These are phyloP conservation scores for Echinosophora koreensis DNA, from an alignment of 306 rosid genomes.

Conservation along the genomic window DNA sequence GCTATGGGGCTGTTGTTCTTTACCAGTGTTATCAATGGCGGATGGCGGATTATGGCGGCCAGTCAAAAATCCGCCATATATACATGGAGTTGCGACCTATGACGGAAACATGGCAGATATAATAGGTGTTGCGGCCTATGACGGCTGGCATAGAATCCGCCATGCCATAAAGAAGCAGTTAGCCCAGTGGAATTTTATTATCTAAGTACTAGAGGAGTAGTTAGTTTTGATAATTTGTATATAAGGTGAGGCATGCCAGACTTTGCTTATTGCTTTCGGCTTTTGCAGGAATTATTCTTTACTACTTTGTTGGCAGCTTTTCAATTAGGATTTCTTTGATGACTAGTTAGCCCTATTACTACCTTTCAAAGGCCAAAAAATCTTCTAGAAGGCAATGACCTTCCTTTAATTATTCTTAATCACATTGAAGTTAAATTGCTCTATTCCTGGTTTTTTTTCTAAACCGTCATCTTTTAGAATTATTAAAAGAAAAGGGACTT, in stretches of 20 bases:
- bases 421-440: conserved; percentile 11
- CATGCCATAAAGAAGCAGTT: background rate
- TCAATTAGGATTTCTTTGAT: conserved; percentile 11
- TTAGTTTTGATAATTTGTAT: background rate
- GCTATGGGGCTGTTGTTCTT: conserved; percentile 27
- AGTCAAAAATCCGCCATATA: too few species aligned
- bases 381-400: conserved; percentile 9
- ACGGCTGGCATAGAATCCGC: too few species aligned
- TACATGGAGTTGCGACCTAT: too few species aligned
- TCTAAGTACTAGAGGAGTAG: background rate
- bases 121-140: too few species aligned
- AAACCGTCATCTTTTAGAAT: conserved; percentile 36
- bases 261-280: background rate
- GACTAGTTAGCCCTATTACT: conserved; percentile 7
- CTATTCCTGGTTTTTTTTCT: conserved; percentile 26
- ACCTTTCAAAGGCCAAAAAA: background rate
- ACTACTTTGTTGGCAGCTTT: background rate
- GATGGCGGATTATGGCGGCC: too few species aligned
- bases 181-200: background rate
- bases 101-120: too few species aligned
- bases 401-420: conserved; percentile 15
- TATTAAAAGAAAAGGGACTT: background rate
- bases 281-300: conserved; percentile 13
- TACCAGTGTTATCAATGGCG: background rate
- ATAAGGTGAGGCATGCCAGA: background rate